Base-by-base conservation (phyloP, 164 flowering plant species). In the Litsea cubeba region DNA sequence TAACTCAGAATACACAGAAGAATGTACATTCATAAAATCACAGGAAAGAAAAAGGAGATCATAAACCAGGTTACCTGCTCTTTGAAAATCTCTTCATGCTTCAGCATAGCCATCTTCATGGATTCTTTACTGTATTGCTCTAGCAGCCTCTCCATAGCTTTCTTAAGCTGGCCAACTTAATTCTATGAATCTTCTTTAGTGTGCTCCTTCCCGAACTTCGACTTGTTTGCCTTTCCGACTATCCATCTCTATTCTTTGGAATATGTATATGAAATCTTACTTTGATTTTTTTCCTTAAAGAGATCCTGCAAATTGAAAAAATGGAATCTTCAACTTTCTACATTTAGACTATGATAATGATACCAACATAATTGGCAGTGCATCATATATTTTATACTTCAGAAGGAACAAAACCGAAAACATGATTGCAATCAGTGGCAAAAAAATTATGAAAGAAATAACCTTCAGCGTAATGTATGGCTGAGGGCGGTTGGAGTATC, bases 21-120 rank as follows among this genome's bases (percentile, higher is more conserved):
- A 30, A 30, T 6, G 62, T 64, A 57, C 24, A 28, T 2, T 12
- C 15, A 73, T n/a, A 22, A 32, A 57, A 14, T 2, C 24, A 70
- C n/a, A 25, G 18, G 14, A 20, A 71, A 15, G 32, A 30, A 24
- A 7, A 72, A 62, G 46, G 23, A 23, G 63, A 62, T 12, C 60
- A 62, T 23, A 18, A n/a, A 50, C 17, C 35, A 32, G 3, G 24
- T 12, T 80, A 93, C 98, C 97, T 91, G 95, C 72, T 90, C 86
- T 85, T 84, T 86, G 85, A 93, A 91, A 50, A 85, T 88, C 77
- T 88, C 87, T 81, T 93, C 97, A 73, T 91, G 95, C 79, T 84
- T 87, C 40, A 93, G 73, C 79, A 93, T 93, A 28, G 93, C 90
- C 86, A 83, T 79, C 82, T 85, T 93, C 94, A 91, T 83, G 81